Base-by-base conservation (phyloP, 768 basidiomycete species). In the Suillus subaureus region DNA sequence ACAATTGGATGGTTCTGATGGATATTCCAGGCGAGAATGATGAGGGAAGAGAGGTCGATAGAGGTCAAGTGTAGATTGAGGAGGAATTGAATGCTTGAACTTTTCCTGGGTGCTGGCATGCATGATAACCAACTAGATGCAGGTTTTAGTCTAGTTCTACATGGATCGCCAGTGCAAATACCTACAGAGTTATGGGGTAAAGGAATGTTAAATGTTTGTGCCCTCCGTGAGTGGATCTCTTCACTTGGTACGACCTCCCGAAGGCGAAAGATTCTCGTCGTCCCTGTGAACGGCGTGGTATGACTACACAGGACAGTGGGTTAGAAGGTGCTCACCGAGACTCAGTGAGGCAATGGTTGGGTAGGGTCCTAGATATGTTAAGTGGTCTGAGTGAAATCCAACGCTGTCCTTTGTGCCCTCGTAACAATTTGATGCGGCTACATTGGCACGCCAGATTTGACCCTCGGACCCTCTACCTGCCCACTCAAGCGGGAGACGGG, bases 321-420 rank as follows among this genome's bases (percentile, higher is more conserved):
- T 39, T 49, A 45, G 21, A 45, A 18, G 18, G 0, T 33, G 69
- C 83, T 68, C 61, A 88, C 92, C 92, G 15, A 94, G 83, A 73
- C 92, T 93, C 58, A 94, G 75, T 13, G 92, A 94, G 12, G 93
- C 93, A 69, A 94, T 94, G 0, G 93, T 94, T 6, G 91, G 88
- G 75, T 89, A 93, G 16, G 93, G 93, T 12, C 93, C 93, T 8
- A 94, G 80, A 77, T 90, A 89, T 0, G 92, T 92, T 63, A 92
- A 75, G 62, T 91, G 90, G 74, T 94, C 93, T 5, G 92, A 89
- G 73, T 94, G 93, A 71, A 85, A 89, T 0, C 93, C 93, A 4
- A 94, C 93, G 60, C 87, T 87, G 74, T 93, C 92, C 72, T 89
- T 89, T 43, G 84, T 83, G n/a, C 92, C 92, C 72, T 89, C 85